Conservation (phyloP, 306 rosid genomes). For the Crotalaria pallida region DNA sequence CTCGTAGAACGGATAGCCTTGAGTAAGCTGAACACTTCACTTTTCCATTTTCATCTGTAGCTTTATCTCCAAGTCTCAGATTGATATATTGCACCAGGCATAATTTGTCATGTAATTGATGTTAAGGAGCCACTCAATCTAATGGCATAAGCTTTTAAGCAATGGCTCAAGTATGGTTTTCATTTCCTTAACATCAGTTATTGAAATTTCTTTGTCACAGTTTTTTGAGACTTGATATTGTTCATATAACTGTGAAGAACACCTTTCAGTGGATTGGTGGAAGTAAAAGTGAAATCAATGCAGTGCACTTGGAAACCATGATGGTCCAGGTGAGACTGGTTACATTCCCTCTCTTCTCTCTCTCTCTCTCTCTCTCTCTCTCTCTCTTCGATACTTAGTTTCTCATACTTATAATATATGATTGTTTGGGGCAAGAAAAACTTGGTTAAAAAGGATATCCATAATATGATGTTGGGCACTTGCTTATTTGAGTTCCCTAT, state of each 20-base stretch:
- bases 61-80: background rate
- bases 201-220: conserved; percentile 48
- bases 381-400: too few species aligned
- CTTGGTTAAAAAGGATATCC: conserved; percentile 8
- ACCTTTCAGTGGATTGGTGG: conserved; percentile 84
- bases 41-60: background rate
- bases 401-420: conserved; percentile 1
- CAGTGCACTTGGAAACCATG: conserved; percentile 83
- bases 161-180: conserved; percentile 7
- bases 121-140: background rate
- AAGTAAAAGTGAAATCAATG: conserved; percentile 66
- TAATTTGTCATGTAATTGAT: conserved; percentile 8
- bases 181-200: conserved; percentile 12
- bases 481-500: background rate
- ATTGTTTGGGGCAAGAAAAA: conserved; percentile 6
- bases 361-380: too few species aligned
- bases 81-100: background rate
- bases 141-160: background rate
- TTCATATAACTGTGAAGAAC: conserved; percentile 85
- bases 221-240: conserved; percentile 93
- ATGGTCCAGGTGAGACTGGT: conserved; percentile 62
- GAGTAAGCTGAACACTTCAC: conserved; percentile 55
- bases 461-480: background rate
- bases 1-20: conserved; percentile 74
- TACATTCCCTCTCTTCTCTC: too few species aligned